phyloP scores from a whole-genome alignment of 1,284 basidiomycete species.

The Moesziomyces antarcticus region DNA sequence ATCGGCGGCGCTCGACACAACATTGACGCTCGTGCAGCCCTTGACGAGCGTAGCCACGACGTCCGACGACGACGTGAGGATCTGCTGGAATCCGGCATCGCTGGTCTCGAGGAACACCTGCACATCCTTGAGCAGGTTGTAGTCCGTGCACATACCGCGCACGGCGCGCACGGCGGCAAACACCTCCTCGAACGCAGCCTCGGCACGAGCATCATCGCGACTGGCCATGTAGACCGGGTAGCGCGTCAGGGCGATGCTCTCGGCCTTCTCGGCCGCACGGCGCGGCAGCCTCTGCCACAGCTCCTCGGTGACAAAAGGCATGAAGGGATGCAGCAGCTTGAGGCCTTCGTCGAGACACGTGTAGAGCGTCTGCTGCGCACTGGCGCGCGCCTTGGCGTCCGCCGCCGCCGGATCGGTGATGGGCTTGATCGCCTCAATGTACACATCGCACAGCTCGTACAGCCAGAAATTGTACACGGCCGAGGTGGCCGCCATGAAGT shows the following conservation, averaged over 20 bases:
- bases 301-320: slow-evolving; percentile 99
- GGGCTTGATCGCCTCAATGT: slow-evolving; percentile 94
- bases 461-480: slow-evolving; percentile 95
- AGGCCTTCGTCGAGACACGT: slow-evolving; percentile 92
- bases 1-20: slow-evolving; percentile 73
- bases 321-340: slow-evolving; percentile 92
- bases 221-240: slow-evolving; percentile 76
- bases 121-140: slow-evolving; percentile 87
- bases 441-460: slow-evolving; percentile 98
- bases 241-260: slow-evolving; percentile 87
- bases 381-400: slow-evolving; percentile 79
- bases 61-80: slow-evolving; percentile 76
- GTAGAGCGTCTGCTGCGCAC: slow-evolving; percentile 95
- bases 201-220: slow-evolving; percentile 33
- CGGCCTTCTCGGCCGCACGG: slow-evolving; percentile 78
- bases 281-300: slow-evolving; percentile 95
- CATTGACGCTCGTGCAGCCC: slow-evolving; percentile 80
- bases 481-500: slow-evolving; percentile 91
- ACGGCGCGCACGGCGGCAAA: slow-evolving; percentile 82
- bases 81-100: slow-evolving; percentile 69
- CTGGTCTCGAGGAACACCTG: slow-evolving; percentile 86
- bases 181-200: slow-evolving; percentile 79
- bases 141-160: slow-evolving; percentile 88
- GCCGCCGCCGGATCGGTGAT: slow-evolving; percentile 73
- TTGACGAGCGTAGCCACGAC: slow-evolving; percentile 88